Evolutionary conservation across 371 early-diverging fungal species (phyloP).

Genomic region (Mortierella sp.): DNA sequence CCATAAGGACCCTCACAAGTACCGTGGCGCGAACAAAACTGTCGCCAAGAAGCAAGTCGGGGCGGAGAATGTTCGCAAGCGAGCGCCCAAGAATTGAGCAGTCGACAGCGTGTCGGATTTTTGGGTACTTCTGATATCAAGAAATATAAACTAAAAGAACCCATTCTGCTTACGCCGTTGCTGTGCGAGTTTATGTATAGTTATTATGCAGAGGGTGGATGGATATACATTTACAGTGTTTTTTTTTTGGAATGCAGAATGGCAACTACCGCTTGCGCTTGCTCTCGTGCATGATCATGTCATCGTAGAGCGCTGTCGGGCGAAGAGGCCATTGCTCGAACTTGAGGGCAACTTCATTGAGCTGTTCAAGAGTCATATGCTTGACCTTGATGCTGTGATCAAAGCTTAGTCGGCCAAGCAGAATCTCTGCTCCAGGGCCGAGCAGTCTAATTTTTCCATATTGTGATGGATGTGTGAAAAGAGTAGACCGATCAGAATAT

Average conservation of each 20-base stretch:
- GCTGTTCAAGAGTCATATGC: conserved; percentile 62
- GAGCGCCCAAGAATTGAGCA: conserved; percentile 17
- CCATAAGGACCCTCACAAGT: conserved; percentile 69
- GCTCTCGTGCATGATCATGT: conserved; percentile 47
- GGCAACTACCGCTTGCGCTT: conserved; percentile 26
- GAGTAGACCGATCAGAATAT: too few relatives aligned
- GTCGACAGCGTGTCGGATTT: too few relatives aligned
- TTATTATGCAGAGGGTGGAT: too few relatives aligned
- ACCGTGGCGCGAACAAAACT: conserved; percentile 62
- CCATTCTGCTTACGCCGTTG: too few relatives aligned
- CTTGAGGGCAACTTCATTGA: conserved; percentile 67
- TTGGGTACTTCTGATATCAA: too few relatives aligned
- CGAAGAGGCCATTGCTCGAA: conserved; percentile 74
- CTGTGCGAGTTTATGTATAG: too few relatives aligned
- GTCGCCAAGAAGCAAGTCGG: conserved; percentile 67
- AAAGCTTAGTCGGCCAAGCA: conserved; percentile 65
- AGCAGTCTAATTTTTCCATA: too few relatives aligned
- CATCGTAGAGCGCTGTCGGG: conserved; percentile 64
- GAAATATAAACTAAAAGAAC: too few relatives aligned
- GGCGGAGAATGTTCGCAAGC: conserved; percentile 57
- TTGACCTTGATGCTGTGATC: conserved; percentile 60
- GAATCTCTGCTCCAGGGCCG: conserved; percentile 73
- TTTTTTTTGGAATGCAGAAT: neutral
- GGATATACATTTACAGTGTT: neutral
- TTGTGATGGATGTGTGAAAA: too few relatives aligned